Base-by-base conservation (phyloP, 495 filamentous ascomycete species). In the Aspergillus heteromorphus region DNA sequence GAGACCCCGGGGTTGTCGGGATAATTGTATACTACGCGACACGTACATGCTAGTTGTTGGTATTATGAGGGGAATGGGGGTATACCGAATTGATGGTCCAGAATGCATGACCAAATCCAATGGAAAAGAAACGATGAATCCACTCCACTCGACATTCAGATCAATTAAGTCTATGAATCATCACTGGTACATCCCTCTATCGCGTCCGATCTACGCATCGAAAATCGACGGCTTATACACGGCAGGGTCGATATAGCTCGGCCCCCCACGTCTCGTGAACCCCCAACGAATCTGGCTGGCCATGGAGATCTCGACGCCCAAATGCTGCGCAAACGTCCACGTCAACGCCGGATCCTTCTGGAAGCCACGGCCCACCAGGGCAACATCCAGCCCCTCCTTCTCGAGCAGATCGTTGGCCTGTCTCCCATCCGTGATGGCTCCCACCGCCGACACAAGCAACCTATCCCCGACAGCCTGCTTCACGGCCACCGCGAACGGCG, bases 241-340 rank as follows among this genome's bases (percentile, higher is more conserved):
- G 2, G 16, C 27, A 0, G 60, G 60, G 23, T 59, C 48, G 19
- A 63, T 63, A 16, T n/a, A 55, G 59, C 5, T 54, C 51, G 2
- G 56, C 55, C 57, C 60, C 2, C 61, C 54, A 5, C 60, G 60
- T 20, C 49, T 34, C 14, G 60, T 63, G 42, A 68, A 65, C 36
- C 56, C 83, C 83, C 83, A 86, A 1, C 79, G 65, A 40, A 86
- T 85, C 71, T 88, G 86, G 49, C 81, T 82, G 6, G 83, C 79
- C 52, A 80, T 75, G 20, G 80, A 62, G 11, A 85, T 80, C 60
- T 81, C 71, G 11, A 80, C 60, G 4, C 72, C 79, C 30, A 88
- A 56, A 52, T 88, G 85, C 62, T 87, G 83, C 0, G 83, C 85
- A 69, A 79, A 87, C 0, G 69, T 65, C 78, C 85, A 87, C 16